Conservation (phyloP, 108 stramenopile genomes). For the Conticribra guillardii region DNA sequence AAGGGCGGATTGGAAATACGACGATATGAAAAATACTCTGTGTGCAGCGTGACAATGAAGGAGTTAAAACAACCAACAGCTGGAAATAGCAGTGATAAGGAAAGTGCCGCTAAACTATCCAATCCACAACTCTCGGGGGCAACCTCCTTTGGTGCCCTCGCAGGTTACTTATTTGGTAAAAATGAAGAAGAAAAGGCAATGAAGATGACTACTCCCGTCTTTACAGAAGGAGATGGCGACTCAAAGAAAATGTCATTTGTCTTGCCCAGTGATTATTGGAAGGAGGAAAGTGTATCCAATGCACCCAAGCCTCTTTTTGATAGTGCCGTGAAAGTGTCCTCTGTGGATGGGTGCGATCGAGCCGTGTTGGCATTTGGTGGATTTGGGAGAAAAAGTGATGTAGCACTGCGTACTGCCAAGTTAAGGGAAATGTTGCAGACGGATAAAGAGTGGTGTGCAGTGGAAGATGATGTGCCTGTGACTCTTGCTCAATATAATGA, state of each 20-base stretch:
- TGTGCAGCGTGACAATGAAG: constrained; percentile 77
- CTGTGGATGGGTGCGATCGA: constrained; percentile 50
- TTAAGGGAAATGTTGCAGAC: constrained; percentile 51
- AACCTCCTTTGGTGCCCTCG: constrained; percentile 86
- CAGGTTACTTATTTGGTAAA: constrained; percentile 96
- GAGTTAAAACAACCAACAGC: constrained; percentile 7
- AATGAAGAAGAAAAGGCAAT: constrained; percentile 79
- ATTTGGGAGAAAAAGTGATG: constrained; percentile 80
- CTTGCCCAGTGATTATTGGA: constrained; percentile 82
- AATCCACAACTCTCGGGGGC: constrained; percentile 71
- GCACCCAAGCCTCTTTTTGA: constrained; percentile 79
- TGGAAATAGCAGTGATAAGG: constrained; percentile 31
- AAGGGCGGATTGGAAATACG: constrained; percentile 72
- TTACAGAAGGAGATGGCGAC: constrained; percentile 53
- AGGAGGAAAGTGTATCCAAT: constrained; percentile 40
- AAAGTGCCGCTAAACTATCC: constrained; percentile 68
- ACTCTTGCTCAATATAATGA: constrained; percentile 93
- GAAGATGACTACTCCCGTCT: constrained; percentile 96
- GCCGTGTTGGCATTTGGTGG: constrained; percentile 92
- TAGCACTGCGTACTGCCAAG: constrained; percentile 54
- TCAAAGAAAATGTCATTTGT: constrained; percentile 87
- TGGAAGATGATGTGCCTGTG: constrained; percentile 28
- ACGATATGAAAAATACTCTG: constrained; percentile 76
- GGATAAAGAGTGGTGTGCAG: constrained; percentile 45
- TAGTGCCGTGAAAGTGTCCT: constrained; percentile 69